These are phyloP conservation scores for Ustilago loliicola DNA, from an alignment of 1,284 basidiomycete genomes.

Conservation along the genomic window DNA sequence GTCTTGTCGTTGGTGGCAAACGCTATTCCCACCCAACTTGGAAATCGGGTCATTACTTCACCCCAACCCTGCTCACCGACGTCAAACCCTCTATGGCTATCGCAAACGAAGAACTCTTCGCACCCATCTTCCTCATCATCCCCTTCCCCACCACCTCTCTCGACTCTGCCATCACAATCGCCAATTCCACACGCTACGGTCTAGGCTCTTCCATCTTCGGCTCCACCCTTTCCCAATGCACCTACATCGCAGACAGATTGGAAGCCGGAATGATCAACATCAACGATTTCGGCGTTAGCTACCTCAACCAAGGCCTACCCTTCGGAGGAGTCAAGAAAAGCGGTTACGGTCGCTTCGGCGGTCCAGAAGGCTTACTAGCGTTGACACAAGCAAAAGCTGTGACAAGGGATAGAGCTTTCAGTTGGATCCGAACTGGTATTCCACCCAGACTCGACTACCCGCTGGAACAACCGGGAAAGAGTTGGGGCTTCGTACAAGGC, in stretches of 20 bases:
- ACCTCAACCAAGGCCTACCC: slow-evolving; percentile 89
- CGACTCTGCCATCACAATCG: slow-evolving; percentile 85
- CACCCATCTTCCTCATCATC: slow-evolving; percentile 66
- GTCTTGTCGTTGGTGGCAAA: slow-evolving; percentile 78
- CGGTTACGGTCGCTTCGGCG: slow-evolving; percentile 71
- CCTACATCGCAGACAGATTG: slow-evolving; percentile 81
- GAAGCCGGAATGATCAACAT: slow-evolving; percentile 97
- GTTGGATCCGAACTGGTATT: slow-evolving; percentile 84
- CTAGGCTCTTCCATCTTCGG: slow-evolving; percentile 98
- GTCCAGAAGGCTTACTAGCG: slow-evolving; percentile 88
- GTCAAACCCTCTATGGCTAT: slow-evolving; percentile 74
- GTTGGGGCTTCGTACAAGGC: slow-evolving; percentile 41
- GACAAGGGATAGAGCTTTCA: slow-evolving; percentile 86
- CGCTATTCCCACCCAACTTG: slow-evolving; percentile 78
- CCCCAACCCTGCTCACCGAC: slow-evolving; percentile 86
- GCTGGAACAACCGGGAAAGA: slow-evolving; percentile 28
- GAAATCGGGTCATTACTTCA: slow-evolving; percentile 81
- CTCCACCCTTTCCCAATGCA: slow-evolving; percentile 79
- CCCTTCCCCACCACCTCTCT: slow-evolving; percentile 77
- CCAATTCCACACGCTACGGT: slow-evolving; percentile 87
- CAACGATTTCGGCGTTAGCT: slow-evolving; percentile 89
- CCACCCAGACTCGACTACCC: slow-evolving; percentile 74
- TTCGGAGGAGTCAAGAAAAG: slow-evolving; percentile 86
- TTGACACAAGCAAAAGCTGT: slow-evolving; percentile 90
- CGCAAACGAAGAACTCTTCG: slow-evolving; percentile 65